These are phyloP conservation scores for Ichthyophthirius multifiliis DNA, from an alignment of 169 alveolate genomes.

Conservation along the genomic window DNA sequence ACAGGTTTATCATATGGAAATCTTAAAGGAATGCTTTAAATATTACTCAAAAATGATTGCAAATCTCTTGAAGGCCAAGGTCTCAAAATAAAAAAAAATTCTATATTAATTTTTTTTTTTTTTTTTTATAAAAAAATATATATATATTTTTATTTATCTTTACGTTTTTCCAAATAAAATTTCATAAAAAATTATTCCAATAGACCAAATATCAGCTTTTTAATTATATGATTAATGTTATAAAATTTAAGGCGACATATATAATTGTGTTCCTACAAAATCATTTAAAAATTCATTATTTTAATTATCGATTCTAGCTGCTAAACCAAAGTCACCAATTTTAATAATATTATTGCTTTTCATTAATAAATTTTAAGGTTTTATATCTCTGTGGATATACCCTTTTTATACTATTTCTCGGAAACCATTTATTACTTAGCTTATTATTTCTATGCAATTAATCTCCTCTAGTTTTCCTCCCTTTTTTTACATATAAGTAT, in stretches of 20 bases:
- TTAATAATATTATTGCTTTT: too few species aligned
- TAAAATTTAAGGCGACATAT: background rate
- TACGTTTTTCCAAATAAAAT: background rate
- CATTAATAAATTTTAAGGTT: constrained; percentile 71
- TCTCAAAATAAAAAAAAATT: background rate
- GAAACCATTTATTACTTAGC: constrained; percentile 12
- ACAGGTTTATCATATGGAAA: background rate
- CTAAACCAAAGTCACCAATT: too few species aligned
- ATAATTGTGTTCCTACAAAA: too few species aligned
- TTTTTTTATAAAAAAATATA: background rate
- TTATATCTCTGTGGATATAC: constrained; percentile 73
- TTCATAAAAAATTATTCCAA: background rate
- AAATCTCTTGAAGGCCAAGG: background rate
- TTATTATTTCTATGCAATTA: constrained; percentile 2
- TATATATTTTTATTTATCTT: background rate
- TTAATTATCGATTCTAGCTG: too few species aligned
- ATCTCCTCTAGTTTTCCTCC: constrained; percentile 14
- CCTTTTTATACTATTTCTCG: constrained; percentile 18
- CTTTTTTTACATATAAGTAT: background rate
- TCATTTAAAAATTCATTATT: too few species aligned
- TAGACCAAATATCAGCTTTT: background rate
- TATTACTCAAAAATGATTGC: background rate
- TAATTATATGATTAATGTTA: background rate
- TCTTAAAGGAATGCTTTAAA: background rate
- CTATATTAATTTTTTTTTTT: background rate